Base-by-base conservation (phyloP, 108 stramenopile genomes). In the Nitzschia sp. region DNA sequence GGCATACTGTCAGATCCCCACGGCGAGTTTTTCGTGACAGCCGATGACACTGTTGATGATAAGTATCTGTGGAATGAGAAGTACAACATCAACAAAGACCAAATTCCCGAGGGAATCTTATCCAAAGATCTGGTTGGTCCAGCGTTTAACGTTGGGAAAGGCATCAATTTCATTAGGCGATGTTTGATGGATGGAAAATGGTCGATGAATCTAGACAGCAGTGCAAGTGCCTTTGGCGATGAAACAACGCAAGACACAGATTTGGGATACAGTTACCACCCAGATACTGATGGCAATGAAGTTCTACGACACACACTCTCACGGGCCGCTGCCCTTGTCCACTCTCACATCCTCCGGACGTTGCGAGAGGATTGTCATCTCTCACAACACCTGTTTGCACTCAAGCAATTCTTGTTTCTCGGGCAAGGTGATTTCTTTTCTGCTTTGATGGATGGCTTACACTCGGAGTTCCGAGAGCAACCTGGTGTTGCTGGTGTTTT, bases 381-480 rank as follows among this genome's bases (percentile, higher is more conserved):
- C 56, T 70, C 84, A 67, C 38, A 78, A 11, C 98, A 99, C 71
- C 76, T 98, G n/a, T 73, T 74, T 21, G 97, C 94, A 6, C 73
- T 98, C 38, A 98, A 98, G 70, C 89, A 89, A 64, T 97, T 97
- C 66, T 58, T 99, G 24, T 83, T 98, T 40, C 82, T 98, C 12
- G 96, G 96, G 21, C 97, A 97, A 79, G 98, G 98, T 10, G 98
- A 99, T 70, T 96, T 97, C 60, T 91, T 95, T 61, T 83, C 87
- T 22, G 78, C 86, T 5, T 83, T 99, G 24, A 89, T 97, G 67
- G 93, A 96, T 58, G 86, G 92, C 8, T 61, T 93, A 34, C 67
- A 83, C 63, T 24, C 73, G 9, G 92, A 90, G 67, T 90, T 86
- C 73, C 60, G 69, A n/a, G 46, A 43, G 5, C 65, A 65, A 15